These are phyloP conservation scores for Mycena belliarum DNA, from an alignment of 768 basidiomycete species.

Conservation along the genomic window DNA sequence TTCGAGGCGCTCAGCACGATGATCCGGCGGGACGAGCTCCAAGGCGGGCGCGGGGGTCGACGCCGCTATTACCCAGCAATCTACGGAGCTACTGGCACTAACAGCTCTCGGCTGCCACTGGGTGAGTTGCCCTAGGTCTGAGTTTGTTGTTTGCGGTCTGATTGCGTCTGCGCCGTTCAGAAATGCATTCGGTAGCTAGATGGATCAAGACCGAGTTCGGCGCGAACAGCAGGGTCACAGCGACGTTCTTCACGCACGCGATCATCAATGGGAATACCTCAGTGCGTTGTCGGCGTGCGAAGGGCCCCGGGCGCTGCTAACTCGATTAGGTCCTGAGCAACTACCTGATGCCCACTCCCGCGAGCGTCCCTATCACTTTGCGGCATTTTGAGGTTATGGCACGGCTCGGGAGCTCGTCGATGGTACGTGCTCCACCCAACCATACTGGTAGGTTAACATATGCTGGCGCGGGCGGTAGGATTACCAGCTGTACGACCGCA, in stretches of 20 bases:
- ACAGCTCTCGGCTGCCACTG: constrained; percentile 54
- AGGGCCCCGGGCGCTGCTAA: background rate
- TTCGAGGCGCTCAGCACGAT: constrained; percentile 73
- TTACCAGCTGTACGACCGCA: constrained; percentile 57
- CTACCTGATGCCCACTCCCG: constrained; percentile 6
- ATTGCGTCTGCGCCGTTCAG: background rate
- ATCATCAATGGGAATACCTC: constrained; percentile 63
- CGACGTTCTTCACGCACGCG: constrained; percentile 73
- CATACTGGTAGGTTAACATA: too few relatives aligned
- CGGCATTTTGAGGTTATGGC: constrained; percentile 79
- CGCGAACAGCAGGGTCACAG: constrained; percentile 54
- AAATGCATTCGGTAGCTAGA: constrained; percentile 60
- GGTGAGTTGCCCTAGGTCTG: constrained; percentile 39
- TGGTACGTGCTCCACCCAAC: too few relatives aligned
- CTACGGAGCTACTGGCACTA: constrained; percentile 37
- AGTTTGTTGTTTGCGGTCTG: background rate
- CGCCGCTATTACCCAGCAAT: constrained; percentile 45
- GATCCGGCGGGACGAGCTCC: constrained; percentile 75
- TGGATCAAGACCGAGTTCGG: constrained; percentile 65
- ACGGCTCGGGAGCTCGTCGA: constrained; percentile 60
- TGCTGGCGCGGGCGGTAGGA: constrained; percentile 36
- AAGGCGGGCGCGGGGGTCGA: constrained; percentile 53
- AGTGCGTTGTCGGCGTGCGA: constrained; percentile 29
- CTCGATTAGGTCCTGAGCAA: constrained; percentile 4
- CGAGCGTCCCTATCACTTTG: constrained; percentile 65